Base-by-base conservation (phyloP, 2,329 filamentous ascomycete species). In the Chaetothyriales sp. region DNA sequence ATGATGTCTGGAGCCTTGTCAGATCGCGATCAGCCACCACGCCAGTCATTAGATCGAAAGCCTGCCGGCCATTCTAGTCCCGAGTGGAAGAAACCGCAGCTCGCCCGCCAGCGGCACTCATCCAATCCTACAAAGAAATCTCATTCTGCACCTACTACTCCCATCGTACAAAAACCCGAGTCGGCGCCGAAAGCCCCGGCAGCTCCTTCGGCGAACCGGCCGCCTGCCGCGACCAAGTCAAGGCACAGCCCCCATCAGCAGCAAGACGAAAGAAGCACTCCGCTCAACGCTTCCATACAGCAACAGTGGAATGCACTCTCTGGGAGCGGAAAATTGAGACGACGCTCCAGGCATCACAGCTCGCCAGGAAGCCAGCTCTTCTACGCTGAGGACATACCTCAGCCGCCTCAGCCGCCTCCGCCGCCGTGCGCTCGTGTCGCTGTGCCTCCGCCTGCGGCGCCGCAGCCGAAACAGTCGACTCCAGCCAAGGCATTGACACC, bases 171-270 rank as follows among this genome's bases (percentile, higher is more conserved):
- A 15, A 40, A 40, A 40, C 10, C 33, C 2, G 33, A 40, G 13
- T 5, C 33, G 15, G 10, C 33, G 7, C 5, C 8, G 13, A 40
- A 40, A 9, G 15, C 33, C 10, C 73, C 71, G n/a, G 71, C 70
- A 28, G 68, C 70, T 13, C 71, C 71, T n/a, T 73, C 70, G 2
- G 64, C 66, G 57, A 64, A 69, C 46, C n/a, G n/a, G n/a, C 65
- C 73, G 28, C 71, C 71, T 6, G 64, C 62, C 20, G 72, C 73
- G 46, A 67, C 67, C 4, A 73, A 70, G 56, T 59, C 72, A 22
- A 64, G 71, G 43, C 65, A 64, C 48, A 57, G 63, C 15, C 69
- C 65, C 51, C 55, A 56, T 25, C 58, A 43, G 45, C 25, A 43
- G 22, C 51, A 22, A 47, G 44, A 46, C 15, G 45, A 47, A n/a